These are phyloP conservation scores for Globisporangium abappressorium DNA, from an alignment of 352 stramenopile species.

Conservation along the genomic window DNA sequence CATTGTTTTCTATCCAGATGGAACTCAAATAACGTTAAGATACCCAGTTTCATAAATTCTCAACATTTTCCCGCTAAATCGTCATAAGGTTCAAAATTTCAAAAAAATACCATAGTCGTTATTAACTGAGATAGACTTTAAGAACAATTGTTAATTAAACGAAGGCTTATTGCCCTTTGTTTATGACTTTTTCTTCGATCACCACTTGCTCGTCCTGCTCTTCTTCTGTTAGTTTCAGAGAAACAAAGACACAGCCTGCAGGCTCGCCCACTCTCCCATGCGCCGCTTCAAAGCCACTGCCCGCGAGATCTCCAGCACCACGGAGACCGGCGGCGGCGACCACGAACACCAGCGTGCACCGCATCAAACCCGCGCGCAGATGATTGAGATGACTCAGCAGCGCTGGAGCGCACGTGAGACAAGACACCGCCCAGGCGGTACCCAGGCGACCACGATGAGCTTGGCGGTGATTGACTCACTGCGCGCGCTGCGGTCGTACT, in stretches of 20 bases:
- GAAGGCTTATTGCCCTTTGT: too few species aligned
- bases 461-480: not conserved
- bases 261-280: not conserved
- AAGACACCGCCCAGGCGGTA: not conserved
- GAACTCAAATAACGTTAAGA: too few species aligned
- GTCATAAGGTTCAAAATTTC: too few species aligned
- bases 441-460: not conserved
- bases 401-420: not conserved
- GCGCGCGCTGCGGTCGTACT: not conserved
- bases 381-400: not conserved
- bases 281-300: not conserved
- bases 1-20: too few species aligned
- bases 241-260: not conserved
- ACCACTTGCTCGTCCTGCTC: not conserved
- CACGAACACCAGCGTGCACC: not conserved
- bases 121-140: too few species aligned
- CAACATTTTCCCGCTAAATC: too few species aligned
- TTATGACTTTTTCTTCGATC: not conserved
- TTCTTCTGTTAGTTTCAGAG: not conserved
- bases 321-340: not conserved
- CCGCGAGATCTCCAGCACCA: not conserved
- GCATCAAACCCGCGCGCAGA: not conserved
- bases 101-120: too few species aligned
- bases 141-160: too few species aligned
- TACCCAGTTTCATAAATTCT: too few species aligned